A percentile compares a stretch with the other conserved stretches of the same genome.
These are phyloP conservation scores for Hamamelis virginiana DNA, from an alignment of 164 flowering plant genomes.

Conservation along the genomic window DNA sequence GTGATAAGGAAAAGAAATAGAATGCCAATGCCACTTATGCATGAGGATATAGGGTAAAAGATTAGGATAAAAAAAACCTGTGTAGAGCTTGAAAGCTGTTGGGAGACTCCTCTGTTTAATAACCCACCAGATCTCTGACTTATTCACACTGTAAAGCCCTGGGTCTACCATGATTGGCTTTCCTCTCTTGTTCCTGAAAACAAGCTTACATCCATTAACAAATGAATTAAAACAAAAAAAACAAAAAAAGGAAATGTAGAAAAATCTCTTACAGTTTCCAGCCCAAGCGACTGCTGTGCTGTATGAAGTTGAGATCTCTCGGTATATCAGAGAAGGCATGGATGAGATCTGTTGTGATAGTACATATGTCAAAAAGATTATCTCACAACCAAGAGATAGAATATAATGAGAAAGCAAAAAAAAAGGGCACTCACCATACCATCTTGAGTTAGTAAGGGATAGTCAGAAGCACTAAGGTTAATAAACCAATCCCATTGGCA, in stretches of 20 bases:
- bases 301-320: constrained; percentile 82
- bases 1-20: not conserved
- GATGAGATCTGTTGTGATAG: constrained; percentile 87
- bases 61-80: constrained; percentile 45
- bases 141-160: constrained; percentile 68
- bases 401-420: not conserved
- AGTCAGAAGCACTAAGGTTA: constrained; percentile 96
- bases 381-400: not conserved
- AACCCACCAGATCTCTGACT: constrained; percentile 90
- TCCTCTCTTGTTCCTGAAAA: constrained; percentile 80
- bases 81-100: constrained; percentile 81
- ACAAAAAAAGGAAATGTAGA: no score
- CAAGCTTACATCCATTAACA: no score
- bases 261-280: constrained; percentile 72
- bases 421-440: constrained; percentile 78
- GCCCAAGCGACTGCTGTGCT: constrained; percentile 76
- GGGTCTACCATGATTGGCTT: constrained; percentile 91
- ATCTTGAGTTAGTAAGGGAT: constrained; percentile 94
- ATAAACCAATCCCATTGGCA: constrained; percentile 95
- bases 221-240: no score
- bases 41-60: not conserved
- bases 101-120: constrained; percentile 77
- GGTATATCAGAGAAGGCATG: constrained; percentile 75
- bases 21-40: not conserved
- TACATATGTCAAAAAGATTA: no score